Evolutionary conservation across 768 basidiomycete genomes (phyloP).

Genomic region (Naematelia aurantialba): DNA sequence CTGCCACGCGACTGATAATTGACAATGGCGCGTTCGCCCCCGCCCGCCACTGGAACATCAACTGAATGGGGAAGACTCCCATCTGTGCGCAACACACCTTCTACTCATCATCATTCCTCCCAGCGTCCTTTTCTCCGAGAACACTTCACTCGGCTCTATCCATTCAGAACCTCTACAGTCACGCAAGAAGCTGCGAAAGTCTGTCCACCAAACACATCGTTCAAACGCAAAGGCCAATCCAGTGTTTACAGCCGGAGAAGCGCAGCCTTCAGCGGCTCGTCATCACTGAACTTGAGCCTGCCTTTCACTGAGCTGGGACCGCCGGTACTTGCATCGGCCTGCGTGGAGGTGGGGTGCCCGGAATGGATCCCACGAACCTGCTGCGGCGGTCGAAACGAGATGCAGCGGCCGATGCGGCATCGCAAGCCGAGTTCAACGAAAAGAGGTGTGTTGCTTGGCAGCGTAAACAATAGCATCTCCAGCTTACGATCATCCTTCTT

Average conservation of each 20-base stretch:
- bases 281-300: neutral
- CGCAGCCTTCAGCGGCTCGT: neutral
- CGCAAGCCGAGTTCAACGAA: constrained; percentile 94
- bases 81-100: neutral
- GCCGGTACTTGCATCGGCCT: neutral
- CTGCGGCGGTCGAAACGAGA: constrained; percentile 52
- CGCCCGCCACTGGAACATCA: neutral
- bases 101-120: neutral
- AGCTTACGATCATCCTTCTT: neutral
- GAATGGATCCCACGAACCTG: constrained; percentile 41
- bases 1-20: neutral
- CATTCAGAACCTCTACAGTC: too few species aligned
- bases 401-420: constrained; percentile 75
- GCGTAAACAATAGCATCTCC: neutral
- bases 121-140: too few species aligned
- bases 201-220: too few species aligned
- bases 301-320: neutral
- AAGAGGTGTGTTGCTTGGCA: constrained; percentile 62
- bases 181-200: too few species aligned
- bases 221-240: too few species aligned
- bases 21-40: too few species aligned
- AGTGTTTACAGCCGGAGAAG: neutral
- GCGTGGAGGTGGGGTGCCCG: neutral
- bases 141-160: too few species aligned
- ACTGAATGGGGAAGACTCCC: neutral